phyloP scores from a whole-genome alignment of 495 filamentous ascomycete species.

The Xeromyces bisporus region DNA sequence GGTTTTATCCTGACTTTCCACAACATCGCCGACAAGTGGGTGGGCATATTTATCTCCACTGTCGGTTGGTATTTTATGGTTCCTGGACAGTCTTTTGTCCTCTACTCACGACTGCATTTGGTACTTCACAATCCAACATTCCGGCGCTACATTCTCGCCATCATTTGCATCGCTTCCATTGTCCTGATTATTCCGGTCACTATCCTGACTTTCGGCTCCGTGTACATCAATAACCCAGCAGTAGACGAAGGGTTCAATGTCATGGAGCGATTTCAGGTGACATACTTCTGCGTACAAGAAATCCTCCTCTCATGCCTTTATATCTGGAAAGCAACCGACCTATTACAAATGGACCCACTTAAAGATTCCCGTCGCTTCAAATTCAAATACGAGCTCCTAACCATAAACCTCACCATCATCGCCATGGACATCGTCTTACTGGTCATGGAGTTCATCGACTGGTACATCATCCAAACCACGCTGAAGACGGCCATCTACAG shows the following conservation, averaged over 20 bases:
- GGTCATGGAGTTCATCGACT: conserved; percentile 34
- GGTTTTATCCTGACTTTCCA: conserved; percentile 41
- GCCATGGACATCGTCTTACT: conserved; percentile 38
- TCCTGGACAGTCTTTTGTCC: conserved; percentile 46
- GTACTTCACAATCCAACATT: conserved; percentile 30
- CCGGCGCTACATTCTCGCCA: conserved; percentile 32
- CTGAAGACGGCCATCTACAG: conserved; percentile 42
- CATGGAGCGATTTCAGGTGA: conserved; percentile 42
- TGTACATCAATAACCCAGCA: conserved; percentile 10
- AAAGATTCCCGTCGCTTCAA: conserved; percentile 22
- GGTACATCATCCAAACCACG: conserved; percentile 36
- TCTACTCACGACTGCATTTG: conserved; percentile 49
- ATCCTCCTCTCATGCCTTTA: conserved; percentile 40
- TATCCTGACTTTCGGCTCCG: conserved; percentile 34
- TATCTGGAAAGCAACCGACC: conserved; percentile 32
- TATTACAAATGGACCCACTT: conserved; percentile 25
- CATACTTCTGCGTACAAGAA: conserved; percentile 43
- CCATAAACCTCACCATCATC: conserved; percentile 40
- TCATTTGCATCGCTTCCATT: conserved; percentile 39
- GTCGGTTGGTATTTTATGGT: conserved; percentile 48
- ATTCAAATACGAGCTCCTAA: conserved; percentile 35
- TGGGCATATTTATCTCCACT: conserved; percentile 23
- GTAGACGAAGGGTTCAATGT: conserved; percentile 31
- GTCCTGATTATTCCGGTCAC: conserved; percentile 34
- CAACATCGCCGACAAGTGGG: conserved; percentile 18